Conservation (phyloP, 1,284 basidiomycete species). For the Sporisorium graminicola region DNA sequence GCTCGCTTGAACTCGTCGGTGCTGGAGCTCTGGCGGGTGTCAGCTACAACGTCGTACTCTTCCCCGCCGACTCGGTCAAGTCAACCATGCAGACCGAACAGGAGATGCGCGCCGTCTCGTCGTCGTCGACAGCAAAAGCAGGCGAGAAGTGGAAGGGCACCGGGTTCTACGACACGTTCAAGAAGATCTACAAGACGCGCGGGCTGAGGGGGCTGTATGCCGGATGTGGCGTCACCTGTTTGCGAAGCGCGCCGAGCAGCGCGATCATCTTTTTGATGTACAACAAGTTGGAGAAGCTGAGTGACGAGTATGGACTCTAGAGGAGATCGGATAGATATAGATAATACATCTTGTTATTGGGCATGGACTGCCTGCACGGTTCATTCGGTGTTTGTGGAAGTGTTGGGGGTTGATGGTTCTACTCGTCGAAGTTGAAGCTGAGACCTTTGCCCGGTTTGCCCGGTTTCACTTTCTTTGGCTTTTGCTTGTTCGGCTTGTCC, state of each 20-base stretch:
- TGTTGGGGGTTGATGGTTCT: not conserved
- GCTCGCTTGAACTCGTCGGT: slow-evolving; percentile 83
- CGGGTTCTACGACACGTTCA: slow-evolving; percentile 80
- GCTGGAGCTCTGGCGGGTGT: slow-evolving; percentile 89
- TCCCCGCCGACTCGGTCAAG: slow-evolving; percentile 88
- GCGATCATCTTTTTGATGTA: slow-evolving; percentile 61
- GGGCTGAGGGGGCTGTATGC: slow-evolving; percentile 90
- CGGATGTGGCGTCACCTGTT: slow-evolving; percentile 90
- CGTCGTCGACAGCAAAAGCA: not conserved
- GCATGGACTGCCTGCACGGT: not conserved
- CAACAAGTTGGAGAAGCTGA: slow-evolving; percentile 62
- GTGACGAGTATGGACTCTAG: slow-evolving; percentile 50
- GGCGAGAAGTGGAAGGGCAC: slow-evolving; percentile 71
- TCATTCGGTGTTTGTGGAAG: not conserved
- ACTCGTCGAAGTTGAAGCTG: slow-evolving; percentile 49
- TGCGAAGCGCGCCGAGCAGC: slow-evolving; percentile 79
- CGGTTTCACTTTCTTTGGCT: slow-evolving; percentile 26
- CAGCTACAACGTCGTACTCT: slow-evolving; percentile 77
- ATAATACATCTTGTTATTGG: too few species aligned
- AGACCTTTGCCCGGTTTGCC: slow-evolving; percentile 48
- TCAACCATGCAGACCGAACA: slow-evolving; percentile 93
- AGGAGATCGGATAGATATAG: not conserved
- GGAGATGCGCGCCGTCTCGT: slow-evolving; percentile 75
- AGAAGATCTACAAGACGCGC: slow-evolving; percentile 80
- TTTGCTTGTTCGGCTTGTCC: slow-evolving; percentile 6